Conservation (phyloP, 345 rosid genomes). For the Populus pruinosa region DNA sequence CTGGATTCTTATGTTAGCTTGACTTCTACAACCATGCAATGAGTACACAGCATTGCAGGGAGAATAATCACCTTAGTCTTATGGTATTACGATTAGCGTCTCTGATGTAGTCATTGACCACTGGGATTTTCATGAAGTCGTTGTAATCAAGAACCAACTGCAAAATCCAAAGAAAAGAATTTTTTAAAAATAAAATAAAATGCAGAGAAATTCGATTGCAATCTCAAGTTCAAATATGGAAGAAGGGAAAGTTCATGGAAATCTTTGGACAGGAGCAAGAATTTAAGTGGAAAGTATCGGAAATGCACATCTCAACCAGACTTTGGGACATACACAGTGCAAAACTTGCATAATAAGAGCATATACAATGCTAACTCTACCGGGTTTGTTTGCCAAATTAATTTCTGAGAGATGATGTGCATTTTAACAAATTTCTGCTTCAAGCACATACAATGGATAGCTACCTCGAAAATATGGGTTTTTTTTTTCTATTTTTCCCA, state of each 20-base stretch:
- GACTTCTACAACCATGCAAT: not conserved
- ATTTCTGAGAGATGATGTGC: not conserved
- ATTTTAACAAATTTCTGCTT: not conserved
- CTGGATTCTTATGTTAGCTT: not conserved
- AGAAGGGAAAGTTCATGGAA: not conserved
- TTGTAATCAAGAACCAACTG: conserved; percentile 72
- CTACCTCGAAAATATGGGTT: not conserved
- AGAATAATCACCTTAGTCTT: conserved; percentile 47
- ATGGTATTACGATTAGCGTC: conserved; percentile 7
- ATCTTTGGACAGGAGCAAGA: not conserved
- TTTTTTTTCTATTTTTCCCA: too few species aligned
- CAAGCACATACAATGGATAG: not conserved
- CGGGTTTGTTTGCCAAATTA: not conserved
- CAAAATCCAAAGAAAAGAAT: conserved; percentile 3
- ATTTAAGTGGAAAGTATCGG: not conserved
- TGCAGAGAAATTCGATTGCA: not conserved
- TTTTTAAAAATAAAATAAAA: not conserved
- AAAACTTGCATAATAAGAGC: not conserved
- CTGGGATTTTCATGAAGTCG: conserved; percentile 58
- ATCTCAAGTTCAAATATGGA: not conserved
- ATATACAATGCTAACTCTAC: not conserved
- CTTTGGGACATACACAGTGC: not conserved
- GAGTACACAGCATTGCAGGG: not conserved
- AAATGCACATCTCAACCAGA: not conserved
- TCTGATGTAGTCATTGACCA: conserved; percentile 40